These are phyloP conservation scores for Cyberlindnera subsufficiens DNA, from an alignment of 805 yeast genomes.

Conservation along the genomic window DNA sequence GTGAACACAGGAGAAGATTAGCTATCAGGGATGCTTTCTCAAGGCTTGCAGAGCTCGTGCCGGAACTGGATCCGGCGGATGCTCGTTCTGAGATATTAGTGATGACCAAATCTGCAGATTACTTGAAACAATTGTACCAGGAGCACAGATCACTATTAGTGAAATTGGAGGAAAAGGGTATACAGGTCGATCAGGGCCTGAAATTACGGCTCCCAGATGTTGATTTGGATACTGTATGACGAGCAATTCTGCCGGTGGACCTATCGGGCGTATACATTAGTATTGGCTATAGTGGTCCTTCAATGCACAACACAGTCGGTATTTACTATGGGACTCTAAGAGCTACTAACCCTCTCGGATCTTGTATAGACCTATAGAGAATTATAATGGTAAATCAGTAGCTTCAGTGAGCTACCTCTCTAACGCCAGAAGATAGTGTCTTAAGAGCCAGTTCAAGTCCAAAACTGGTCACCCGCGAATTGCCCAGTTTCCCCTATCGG, in stretches of 20 bases:
- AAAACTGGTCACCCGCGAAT: neutral
- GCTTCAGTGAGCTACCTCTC: too few species aligned
- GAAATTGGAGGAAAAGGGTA: conserved; percentile 32
- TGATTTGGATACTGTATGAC: neutral
- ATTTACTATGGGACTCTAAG: too few species aligned
- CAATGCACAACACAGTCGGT: too few species aligned
- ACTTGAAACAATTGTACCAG: conserved; percentile 42
- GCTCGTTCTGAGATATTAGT: conserved; percentile 77
- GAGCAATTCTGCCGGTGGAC: too few species aligned
- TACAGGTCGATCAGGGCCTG: conserved; percentile 4
- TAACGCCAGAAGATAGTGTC: too few species aligned
- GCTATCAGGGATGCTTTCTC: conserved; percentile 82
- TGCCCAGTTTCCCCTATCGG: neutral
- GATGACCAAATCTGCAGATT: conserved; percentile 56
- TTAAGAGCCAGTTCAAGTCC: too few species aligned
- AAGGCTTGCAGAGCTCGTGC: conserved; percentile 67
- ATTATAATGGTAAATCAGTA: too few species aligned
- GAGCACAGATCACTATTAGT: conserved; percentile 44
- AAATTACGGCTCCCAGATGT: conserved; percentile 8
- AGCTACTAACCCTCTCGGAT: too few species aligned
- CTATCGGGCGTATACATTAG: too few species aligned
- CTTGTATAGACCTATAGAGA: too few species aligned
- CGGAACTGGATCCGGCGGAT: conserved; percentile 62
- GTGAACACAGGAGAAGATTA: conserved; percentile 83
- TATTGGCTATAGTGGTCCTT: too few species aligned